Base-by-base conservation (phyloP, 2,329 filamentous ascomycete genomes). In the Neodidymelliopsis sp. region DNA sequence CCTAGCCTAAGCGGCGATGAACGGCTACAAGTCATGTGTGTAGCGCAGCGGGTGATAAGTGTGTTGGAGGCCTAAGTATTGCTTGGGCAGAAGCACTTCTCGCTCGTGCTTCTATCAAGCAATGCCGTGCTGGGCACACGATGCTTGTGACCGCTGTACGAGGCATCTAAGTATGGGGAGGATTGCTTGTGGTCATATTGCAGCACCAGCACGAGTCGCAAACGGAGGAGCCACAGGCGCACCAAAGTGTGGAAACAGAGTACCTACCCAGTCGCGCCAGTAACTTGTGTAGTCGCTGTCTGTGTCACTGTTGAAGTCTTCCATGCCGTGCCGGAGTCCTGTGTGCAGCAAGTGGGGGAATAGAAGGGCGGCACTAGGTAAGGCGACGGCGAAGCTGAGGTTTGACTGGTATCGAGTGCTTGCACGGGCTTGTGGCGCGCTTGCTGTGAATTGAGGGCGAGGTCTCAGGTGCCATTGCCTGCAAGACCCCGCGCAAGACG, bases 261-360 rank as follows among this genome's bases (percentile, higher is more conserved):
- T 52, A 86, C 90, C 79, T 81, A 97, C 94, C 94, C 94, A 99
- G 78, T 99, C 94, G 74, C 93, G 83, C 94, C 94, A 99, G 75
- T 97, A 99, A 77, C 91, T 97, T 37, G 94, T 97, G 74, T 97
- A 99, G 78, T 99, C 94, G 76, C 92, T 97, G 73, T 99, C 94
- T 10, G 92, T 96, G 76, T 99, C 94, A 71, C 91, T 97, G 61
- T 91, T 92, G 76, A 94, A 97, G 77, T 97, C 93, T 73, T 97
- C 94, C 94, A 97, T 97, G 66, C 53, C 66, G 51, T 38, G 47
- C 47, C 3, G 35, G 6, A 23, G 47, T 40, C 20, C 40, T 19
- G 47, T 16, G 34, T 30, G 24, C 28, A 24, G 46, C 39, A 24
- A n/a, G 29, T 35, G 18, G 12, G 5, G 13, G 12, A 19, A 19